Percentiles rank a stretch among this genome's conserved stretches.
These are phyloP conservation scores for Selenicereus undatus DNA, from an alignment of 148 eudicot genomes.

Conservation along the genomic window DNA sequence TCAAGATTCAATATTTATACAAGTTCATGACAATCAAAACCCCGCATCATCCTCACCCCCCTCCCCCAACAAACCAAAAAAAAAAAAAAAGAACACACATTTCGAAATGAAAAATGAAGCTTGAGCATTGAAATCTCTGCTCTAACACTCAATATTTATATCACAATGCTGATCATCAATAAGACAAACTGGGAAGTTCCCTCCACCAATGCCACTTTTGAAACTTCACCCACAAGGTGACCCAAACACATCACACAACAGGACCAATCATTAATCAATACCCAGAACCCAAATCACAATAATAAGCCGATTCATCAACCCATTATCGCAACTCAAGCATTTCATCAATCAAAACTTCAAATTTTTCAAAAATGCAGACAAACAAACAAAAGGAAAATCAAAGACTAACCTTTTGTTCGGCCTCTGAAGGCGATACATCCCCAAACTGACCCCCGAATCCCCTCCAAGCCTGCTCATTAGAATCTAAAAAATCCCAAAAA, in stretches of 20 bases:
- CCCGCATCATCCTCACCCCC: background rate
- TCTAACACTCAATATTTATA: background rate
- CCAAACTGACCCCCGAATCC: conserved; percentile 12
- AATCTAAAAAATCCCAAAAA: conserved; percentile 26
- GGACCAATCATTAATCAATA: conserved; percentile 8
- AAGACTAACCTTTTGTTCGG: conserved; percentile 40
- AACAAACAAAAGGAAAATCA: background rate
- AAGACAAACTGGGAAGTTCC: background rate
- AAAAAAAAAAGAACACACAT: background rate
- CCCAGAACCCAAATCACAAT: background rate
- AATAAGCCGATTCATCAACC: background rate
- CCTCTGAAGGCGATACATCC: conserved; percentile 20
- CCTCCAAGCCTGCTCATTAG: conserved; percentile 29
- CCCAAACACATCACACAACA: too few relatives aligned
- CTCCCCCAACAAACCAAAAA: too few relatives aligned
- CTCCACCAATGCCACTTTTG: background rate
- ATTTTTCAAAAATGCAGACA: too few relatives aligned
- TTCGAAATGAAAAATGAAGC: background rate
- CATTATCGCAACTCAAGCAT: background rate
- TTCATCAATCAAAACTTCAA: background rate
- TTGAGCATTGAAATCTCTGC: too few relatives aligned
- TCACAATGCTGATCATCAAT: background rate
- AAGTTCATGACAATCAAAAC: background rate
- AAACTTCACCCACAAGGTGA: background rate
- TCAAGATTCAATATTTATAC: background rate